Base-by-base conservation (phyloP, 306 rosid genomes). In the Senna siamea region DNA sequence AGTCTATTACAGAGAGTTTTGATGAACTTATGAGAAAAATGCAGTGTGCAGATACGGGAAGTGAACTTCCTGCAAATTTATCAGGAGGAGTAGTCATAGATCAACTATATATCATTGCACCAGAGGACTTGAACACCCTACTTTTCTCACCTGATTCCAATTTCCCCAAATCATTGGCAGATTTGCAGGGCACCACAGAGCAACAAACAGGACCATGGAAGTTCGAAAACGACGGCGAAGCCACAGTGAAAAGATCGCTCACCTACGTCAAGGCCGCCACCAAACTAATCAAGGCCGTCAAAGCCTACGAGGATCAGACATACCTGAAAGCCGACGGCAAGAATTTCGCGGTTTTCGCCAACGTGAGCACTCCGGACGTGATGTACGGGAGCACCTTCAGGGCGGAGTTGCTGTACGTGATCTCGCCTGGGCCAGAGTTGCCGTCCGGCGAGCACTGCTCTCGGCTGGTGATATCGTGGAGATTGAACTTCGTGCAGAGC, bases 41-140 rank as follows among this genome's bases (percentile, higher is more conserved):
- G 74, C 87, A 84, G 87, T 79, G 87, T 6, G 79, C 74, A 53
- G 98, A 88, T 67, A 83, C 88, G 76, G 89, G 80, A 70, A 82
- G 74, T 64, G 97, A 94, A 74, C 76, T 80, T 48, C 97, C 98
- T 1, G 69, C 55, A 69, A 88, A 91, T 80, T 87, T 94, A 70
- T 79, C 97, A 0, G 98, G 98, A 80, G 97, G 97, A 51, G 92
- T 94, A 73, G 57, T 94, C 65, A 83, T 91, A 11, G 98, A 94
- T 83, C 96, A 88, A 60, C 61, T 87, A 64, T 94, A 94, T 76
- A 74, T 82, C 70, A 76, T 82, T 75, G 68, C 92, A 60, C 89
- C 96, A 4, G 78, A 85, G 30, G 94, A 88, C 58, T 86, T 94
- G 58, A 94, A 94, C 76, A 62, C 76, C 17, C 69, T 88, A 26